These are phyloP conservation scores for Aspergillus kassunensis DNA, from an alignment of 495 filamentous ascomycete species.

Conservation along the genomic window DNA sequence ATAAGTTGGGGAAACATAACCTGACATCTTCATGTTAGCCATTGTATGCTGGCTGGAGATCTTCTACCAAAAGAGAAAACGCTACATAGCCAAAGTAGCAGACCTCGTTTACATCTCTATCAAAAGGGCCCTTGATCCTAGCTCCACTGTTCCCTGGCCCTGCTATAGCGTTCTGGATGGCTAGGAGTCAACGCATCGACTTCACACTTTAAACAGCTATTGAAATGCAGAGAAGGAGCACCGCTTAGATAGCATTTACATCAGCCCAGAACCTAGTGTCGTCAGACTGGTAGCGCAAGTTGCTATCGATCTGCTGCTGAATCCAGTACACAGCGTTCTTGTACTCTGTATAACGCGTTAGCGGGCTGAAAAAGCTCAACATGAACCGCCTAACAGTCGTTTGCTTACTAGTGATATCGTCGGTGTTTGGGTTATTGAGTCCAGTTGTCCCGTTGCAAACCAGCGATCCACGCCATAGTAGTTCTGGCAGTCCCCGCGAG, in stretches of 20 bases:
- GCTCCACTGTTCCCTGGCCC: neutral
- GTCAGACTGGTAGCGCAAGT: conserved; percentile 19
- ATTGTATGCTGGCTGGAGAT: no score
- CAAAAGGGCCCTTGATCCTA: neutral
- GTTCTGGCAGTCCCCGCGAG: conserved; percentile 24
- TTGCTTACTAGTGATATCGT: conserved; percentile 21
- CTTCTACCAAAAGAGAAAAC: neutral
- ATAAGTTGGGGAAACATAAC: no score
- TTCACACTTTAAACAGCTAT: no score
- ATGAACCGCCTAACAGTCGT: neutral
- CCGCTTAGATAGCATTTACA: conserved; percentile 19
- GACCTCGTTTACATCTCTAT: neutral
- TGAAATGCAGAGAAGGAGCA: no score
- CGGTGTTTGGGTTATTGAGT: conserved; percentile 16
- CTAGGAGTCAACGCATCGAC: neutral
- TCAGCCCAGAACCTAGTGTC: conserved; percentile 28
- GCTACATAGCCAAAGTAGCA: neutral
- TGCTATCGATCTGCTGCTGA: conserved; percentile 26
- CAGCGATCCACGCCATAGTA: conserved; percentile 24
- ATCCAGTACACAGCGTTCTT: conserved; percentile 25
- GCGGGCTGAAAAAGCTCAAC: no score
- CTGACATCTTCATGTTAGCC: no score
- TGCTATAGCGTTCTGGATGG: neutral
- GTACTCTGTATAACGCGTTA: conserved; percentile 13
- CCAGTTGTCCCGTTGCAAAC: conserved; percentile 24